These are phyloP conservation scores for Sporothrix variecibatus DNA, from an alignment of 2,329 filamentous ascomycete species.

Conservation along the genomic window DNA sequence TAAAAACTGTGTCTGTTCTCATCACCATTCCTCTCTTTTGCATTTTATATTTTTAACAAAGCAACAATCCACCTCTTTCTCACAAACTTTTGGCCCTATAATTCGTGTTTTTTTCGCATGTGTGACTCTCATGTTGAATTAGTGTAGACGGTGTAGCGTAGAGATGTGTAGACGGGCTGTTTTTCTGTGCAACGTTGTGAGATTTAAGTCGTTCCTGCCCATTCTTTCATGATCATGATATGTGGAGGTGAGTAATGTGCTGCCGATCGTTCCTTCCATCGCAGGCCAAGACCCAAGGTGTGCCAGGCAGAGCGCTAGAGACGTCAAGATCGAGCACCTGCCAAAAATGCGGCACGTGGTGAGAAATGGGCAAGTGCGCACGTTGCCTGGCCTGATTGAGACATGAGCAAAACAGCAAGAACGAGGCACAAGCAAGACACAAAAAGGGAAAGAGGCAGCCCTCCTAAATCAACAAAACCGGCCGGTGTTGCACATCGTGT, in stretches of 20 bases:
- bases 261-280: not conserved
- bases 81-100: not conserved
- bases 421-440: not conserved
- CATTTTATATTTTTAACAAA: not conserved
- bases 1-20: not conserved
- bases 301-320: conserved; percentile 13
- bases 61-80: conserved; percentile 16
- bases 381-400: not conserved
- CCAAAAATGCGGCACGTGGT: conserved; percentile 15
- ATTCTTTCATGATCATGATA: not conserved
- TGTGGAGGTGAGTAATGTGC: not conserved
- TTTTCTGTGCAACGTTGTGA: too few relatives aligned
- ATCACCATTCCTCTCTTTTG: not conserved
- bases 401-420: not conserved
- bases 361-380: conserved; percentile 4
- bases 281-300: not conserved
- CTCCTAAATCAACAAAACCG: not conserved
- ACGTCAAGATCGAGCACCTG: conserved; percentile 7
- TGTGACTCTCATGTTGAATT: not conserved
- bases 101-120: not conserved
- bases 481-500: not conserved
- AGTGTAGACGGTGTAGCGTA: too few relatives aligned
- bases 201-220: not conserved
- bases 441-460: not conserved
- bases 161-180: too few relatives aligned